Percentiles rank a stretch among this genome's conserved stretches.
These are phyloP conservation scores for Populus simonii DNA, from an alignment of 345 rosid species.

Conservation along the genomic window DNA sequence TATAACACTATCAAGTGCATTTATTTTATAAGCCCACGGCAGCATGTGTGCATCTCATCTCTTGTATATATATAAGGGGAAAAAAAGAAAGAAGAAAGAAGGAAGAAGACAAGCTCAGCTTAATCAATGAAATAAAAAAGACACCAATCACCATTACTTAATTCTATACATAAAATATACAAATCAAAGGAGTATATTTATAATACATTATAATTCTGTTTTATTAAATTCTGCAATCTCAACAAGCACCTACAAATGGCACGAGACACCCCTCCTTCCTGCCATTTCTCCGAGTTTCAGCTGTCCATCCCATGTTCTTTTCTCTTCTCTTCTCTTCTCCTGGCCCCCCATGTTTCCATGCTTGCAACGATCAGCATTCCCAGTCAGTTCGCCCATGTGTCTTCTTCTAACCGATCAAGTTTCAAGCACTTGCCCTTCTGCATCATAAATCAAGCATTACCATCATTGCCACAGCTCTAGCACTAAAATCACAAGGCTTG, in stretches of 20 bases:
- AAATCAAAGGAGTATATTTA: background rate
- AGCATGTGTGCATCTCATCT: no score
- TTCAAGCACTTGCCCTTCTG: conserved; percentile 6
- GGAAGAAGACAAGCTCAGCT: no score
- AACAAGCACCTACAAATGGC: no score
- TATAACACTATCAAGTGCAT: no score
- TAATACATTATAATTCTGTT: background rate
- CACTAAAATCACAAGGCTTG: no score
- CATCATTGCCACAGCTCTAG: background rate
- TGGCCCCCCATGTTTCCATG: no score
- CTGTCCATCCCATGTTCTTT: background rate
- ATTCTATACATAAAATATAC: conserved; percentile 4
- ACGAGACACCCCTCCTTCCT: no score
- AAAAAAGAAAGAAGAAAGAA: no score
- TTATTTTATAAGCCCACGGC: no score
- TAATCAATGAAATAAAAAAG: background rate
- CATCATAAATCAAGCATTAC: background rate
- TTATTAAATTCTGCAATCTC: no score
- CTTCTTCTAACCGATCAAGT: background rate
- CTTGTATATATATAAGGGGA: no score
- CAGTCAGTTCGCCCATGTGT: background rate
- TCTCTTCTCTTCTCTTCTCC: background rate
- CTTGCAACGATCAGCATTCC: background rate
- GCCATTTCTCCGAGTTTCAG: background rate
- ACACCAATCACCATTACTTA: background rate